Evolutionary conservation across 2,329 filamentous ascomycete genomes (phyloP), one percentile per base, ranked within the genome.

Genomic region (Venturiaceae sp.): DNA sequence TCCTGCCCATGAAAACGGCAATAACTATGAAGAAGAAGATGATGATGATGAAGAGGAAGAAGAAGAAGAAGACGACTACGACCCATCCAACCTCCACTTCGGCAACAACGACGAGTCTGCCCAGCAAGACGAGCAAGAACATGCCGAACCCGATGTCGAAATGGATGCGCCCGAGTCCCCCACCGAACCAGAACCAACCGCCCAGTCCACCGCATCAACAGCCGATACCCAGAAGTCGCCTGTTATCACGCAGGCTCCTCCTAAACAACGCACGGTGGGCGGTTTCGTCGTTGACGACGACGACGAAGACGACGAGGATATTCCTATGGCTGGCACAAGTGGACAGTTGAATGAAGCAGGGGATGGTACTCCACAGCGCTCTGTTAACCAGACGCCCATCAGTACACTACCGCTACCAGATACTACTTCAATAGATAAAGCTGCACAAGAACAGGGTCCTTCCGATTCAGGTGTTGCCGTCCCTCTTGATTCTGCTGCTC

Each of bases 231-330:
- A n/a, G n/a, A 23, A 14, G 14, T 13, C 23, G 23, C n/a, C 52
- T 53, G 52, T 28, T 8, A 21, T 32, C 32, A 3, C 52, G 8
- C 32, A 53, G 52, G 41, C 55, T 21, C 9, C 55, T 41, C 30
- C 55, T 8, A 57, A 57, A 30, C 55, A 47, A 50, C 78, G 76
- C 66, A 82, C 77, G 62, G 78, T 80, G 66, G 81, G 80, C 69
- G 82, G 82, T 64, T 84, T 84, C 75, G 79, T 83, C 71, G 77
- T 81, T 69, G 82, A 84, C 72, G 81, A 83, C 69, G 80, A 83
- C 68, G 79, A 80, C 69, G 79, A 81, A 66, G 79, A 81, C 67
- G 80, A 83, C 66, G 77, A 78, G 65, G 76, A 78, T 62, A 67
- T 68, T 64, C 67, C 69, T 62, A 67, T 68, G 62, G 61, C 83